Percentiles rank a stretch among this genome's conserved stretches.
phyloP scores from a whole-genome alignment of 768 basidiomycete genomes.

The Rhodocollybia butyracea region DNA sequence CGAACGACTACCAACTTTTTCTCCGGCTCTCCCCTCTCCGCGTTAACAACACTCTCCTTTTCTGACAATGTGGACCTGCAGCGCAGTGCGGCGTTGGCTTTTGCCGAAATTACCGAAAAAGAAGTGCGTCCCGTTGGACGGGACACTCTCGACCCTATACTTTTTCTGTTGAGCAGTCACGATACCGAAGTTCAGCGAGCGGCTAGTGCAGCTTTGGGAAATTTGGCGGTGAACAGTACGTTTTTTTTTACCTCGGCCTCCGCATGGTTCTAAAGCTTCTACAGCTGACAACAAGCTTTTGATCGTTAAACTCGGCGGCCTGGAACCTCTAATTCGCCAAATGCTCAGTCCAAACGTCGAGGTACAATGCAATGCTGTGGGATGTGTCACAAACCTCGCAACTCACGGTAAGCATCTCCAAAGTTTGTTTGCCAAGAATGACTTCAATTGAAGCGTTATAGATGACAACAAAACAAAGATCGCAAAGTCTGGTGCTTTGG shows the following conservation, averaged over 20 bases:
- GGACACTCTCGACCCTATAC: conserved; percentile 96
- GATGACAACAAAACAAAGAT: conserved; percentile 99
- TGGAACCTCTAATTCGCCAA: conserved; percentile 96
- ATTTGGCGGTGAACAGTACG: conserved; percentile 96
- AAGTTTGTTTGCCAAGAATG: not conserved
- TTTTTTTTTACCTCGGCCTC: conserved; percentile 13
- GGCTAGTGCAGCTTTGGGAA: conserved; percentile 95
- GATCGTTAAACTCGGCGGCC: conserved; percentile 95
- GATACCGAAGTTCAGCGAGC: conserved; percentile 99
- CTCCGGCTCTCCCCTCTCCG: conserved; percentile 84
- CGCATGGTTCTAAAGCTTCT: conserved; percentile 13
- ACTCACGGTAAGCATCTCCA: conserved; percentile 74
- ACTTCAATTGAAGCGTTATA: conserved; percentile 26
- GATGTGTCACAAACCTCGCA: conserved; percentile 97
- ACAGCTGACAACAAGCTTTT: conserved; percentile 98
- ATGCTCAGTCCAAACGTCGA: conserved; percentile 99
- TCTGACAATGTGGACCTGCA: conserved; percentile 99
- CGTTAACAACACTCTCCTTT: conserved; percentile 95
- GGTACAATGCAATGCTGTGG: conserved; percentile 99
- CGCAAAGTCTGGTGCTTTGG: conserved; percentile 97
- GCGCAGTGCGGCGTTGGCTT: conserved; percentile 94
- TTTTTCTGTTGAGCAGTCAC: conserved; percentile 95
- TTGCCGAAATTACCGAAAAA: conserved; percentile 99
- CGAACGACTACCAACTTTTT: conserved; percentile 99
- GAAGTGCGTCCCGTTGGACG: conserved; percentile 95